Evolutionary conservation across 805 yeast species (phyloP).

Genomic region (Candida ipomoeae): DNA sequence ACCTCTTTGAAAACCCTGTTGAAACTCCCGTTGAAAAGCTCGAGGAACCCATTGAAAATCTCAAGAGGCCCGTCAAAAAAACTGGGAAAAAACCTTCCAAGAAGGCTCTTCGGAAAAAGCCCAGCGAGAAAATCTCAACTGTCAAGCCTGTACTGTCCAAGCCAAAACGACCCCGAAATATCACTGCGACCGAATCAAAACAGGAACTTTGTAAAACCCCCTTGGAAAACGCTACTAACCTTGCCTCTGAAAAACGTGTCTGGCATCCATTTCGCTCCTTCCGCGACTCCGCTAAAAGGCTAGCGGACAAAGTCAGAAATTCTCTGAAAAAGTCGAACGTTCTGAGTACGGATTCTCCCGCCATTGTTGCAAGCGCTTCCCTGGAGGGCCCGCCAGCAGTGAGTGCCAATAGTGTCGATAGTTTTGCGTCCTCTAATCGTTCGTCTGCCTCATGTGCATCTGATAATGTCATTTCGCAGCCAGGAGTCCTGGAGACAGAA

Average conservation of each 20-base stretch:
- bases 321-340: not conserved
- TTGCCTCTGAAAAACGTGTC: not conserved
- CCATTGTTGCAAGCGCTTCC: not conserved
- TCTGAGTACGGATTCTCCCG: not conserved
- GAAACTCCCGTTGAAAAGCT: not conserved
- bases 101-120: not conserved
- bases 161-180: not conserved
- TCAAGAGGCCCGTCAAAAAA: not conserved
- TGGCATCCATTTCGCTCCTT: not conserved
- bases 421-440: not conserved
- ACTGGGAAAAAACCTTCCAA: not conserved
- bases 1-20: not conserved
- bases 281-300: not conserved
- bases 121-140: not conserved
- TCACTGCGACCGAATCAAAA: not conserved
- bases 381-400: slow-evolving; percentile 1
- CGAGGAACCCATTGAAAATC: not conserved
- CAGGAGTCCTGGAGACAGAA: not conserved
- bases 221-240: not conserved
- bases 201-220: not conserved
- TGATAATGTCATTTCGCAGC: slow-evolving; percentile 2
- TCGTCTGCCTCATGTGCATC: not conserved
- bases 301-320: not conserved
- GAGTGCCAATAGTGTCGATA: not conserved
- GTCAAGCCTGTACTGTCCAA: not conserved